These are phyloP conservation scores for Erythrobasidium yunnanense DNA, from an alignment of 768 basidiomycete genomes.

Conservation along the genomic window DNA sequence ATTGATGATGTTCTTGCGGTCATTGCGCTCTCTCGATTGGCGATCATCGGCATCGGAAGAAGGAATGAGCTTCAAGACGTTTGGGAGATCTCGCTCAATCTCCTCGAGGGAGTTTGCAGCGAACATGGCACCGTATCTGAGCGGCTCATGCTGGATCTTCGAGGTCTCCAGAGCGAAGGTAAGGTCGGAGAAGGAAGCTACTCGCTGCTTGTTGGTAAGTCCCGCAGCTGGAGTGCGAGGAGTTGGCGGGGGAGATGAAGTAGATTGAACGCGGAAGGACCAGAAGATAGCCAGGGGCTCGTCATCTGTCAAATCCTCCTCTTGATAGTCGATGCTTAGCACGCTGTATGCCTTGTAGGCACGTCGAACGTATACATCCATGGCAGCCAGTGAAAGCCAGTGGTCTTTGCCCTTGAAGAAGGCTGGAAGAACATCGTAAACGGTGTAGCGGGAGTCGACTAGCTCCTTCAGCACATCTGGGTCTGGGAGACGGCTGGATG, in stretches of 20 bases:
- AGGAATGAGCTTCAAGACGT: conserved; percentile 41
- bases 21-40: conserved; percentile 49
- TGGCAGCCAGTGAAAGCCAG: conserved; percentile 76
- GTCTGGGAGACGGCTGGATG: conserved; percentile 60
- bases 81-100: conserved; percentile 29
- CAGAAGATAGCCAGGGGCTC: conserved; percentile 70
- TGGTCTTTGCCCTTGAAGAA: conserved; percentile 85
- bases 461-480: conserved; percentile 80
- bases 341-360: conserved; percentile 89
- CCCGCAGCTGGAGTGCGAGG: conserved; percentile 41
- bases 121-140: conserved; percentile 80
- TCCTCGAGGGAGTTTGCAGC: conserved; percentile 58
- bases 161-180: conserved; percentile 72
- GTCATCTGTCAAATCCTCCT: conserved; percentile 71
- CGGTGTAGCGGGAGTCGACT: conserved; percentile 89
- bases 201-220: conserved; percentile 46
- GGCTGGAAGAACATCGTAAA: conserved; percentile 88
- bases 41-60: conserved; percentile 57
- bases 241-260: conserved; percentile 56
- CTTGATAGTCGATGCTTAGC: conserved; percentile 85
- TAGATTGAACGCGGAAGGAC: conserved; percentile 88
- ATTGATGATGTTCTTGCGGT: conserved; percentile 88
- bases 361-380: conserved; percentile 90
- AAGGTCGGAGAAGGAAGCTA: conserved; percentile 89
- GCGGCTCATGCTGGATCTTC: conserved; percentile 60